Evolutionary conservation across 176 grass and related monocot genomes (phyloP), one percentile per base, ranked within the genome.

Genomic region (Zea luxurians): DNA sequence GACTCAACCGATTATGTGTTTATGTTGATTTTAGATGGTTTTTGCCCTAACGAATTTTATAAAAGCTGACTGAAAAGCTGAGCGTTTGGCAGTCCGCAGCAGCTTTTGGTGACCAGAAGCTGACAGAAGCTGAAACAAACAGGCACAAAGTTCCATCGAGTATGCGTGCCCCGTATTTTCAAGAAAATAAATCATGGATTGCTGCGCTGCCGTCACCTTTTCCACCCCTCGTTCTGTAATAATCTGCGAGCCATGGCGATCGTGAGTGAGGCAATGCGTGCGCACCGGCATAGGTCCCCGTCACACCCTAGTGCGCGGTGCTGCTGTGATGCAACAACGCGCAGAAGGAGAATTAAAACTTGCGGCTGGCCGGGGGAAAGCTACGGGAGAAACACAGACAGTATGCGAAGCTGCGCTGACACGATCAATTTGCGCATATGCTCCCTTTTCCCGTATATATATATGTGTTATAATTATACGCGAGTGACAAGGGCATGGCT

Each of bases 281-380:
- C 48, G 15, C 41, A 44, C 42, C 4, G 11, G 43, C 66, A 69
- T 0, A 64, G 62, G 62, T 40, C 41, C 38, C 66, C 27, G 8
- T 42, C 54, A 13, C 80, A 27, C 55, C 55, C 20, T 70, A 84
- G 86, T 84, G 86, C 86, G 76, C 70, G 47, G 41, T 55, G 77
- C 40, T 47, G 81, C 86, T 88, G 82, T 88, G 76, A 58, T 76
- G 86, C 86, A 88, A 80, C 86, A 36, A 13, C 1, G 61, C 15
- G 44, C 54, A 44, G 27, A 2, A 21, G 12, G 34, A 6, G 10
- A 78, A 11, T 0, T 10, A 16, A 20, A 80, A 70, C 53, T 38
- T 37, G 71, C 44, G 38, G 66, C 43, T 7, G 36, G 1, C 17
- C 7, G n/a, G n/a, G 1, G 15, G 2, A 49, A 49, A 55, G 53